These are phyloP conservation scores for Alternaria triticina DNA, from an alignment of 2,329 filamentous ascomycete species.

Conservation along the genomic window DNA sequence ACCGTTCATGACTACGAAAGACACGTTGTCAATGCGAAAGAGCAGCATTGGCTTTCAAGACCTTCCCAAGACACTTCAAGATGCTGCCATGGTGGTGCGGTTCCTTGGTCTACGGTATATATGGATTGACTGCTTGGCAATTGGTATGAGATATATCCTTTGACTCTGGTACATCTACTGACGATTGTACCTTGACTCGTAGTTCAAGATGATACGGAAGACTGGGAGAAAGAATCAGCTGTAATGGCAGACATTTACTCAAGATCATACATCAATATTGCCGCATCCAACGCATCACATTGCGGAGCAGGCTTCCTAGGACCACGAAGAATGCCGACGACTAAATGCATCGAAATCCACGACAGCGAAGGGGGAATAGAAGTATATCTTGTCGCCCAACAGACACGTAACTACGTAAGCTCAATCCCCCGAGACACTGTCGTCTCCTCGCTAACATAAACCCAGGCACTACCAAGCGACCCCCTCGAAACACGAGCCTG, in stretches of 20 bases:
- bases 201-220: constrained; percentile 9
- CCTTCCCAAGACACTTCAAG: constrained; percentile 9
- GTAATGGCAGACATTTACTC: constrained; percentile 11
- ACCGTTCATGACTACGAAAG: constrained; percentile 6
- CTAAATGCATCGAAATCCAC: neutral
- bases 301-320: constrained; percentile 10
- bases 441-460: neutral
- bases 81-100: neutral
- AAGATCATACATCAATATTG: neutral
- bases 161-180: too few relatives aligned
- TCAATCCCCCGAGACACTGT: fast-evolving
- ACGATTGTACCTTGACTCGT: neutral
- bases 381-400: neutral
- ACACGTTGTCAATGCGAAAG: neutral
- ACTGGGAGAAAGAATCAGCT: constrained; percentile 13
- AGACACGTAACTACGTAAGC: neutral
- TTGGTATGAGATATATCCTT: too few relatives aligned
- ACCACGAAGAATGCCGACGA: neutral
- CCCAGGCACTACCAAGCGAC: neutral
- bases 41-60: neutral
- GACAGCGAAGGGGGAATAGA: neutral
- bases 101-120: neutral
- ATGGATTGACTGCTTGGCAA: constrained; percentile 11
- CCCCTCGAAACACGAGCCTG: neutral
- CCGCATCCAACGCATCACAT: constrained; percentile 3